A percentile compares a stretch with the other conserved stretches of the same genome.
phyloP scores from a whole-genome alignment of 345 rosid species.

The Brassica rapa region DNA sequence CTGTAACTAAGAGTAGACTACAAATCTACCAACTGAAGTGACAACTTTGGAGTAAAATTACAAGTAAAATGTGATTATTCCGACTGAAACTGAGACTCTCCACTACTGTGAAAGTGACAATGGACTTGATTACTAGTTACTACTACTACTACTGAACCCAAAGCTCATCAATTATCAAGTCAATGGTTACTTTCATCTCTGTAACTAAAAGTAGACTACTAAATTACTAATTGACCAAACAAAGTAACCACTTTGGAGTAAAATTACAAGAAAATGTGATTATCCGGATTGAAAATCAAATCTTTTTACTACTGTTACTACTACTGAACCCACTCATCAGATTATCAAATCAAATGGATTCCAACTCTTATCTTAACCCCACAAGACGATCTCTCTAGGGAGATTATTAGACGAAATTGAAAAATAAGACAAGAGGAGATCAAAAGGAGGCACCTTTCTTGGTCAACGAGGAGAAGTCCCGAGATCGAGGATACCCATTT shows the following conservation, averaged over 20 bases:
- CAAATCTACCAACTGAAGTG: not conserved
- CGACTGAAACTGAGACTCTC: not conserved
- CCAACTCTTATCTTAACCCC: not conserved
- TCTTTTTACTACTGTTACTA: not conserved
- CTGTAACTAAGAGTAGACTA: not conserved
- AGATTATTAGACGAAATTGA: not conserved
- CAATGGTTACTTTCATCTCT: not conserved
- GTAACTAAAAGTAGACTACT: not conserved
- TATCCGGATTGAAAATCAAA: not conserved
- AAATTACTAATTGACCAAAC: not conserved
- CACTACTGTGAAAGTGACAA: not conserved
- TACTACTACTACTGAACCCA: not conserved
- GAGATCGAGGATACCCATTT: constrained; percentile 39
- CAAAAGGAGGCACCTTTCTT: constrained; percentile 45
- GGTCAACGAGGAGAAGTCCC: constrained; percentile 37
- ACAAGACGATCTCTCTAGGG: constrained; percentile 8
- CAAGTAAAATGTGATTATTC: constrained; percentile 11
- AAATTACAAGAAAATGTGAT: constrained; percentile 12
- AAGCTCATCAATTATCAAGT: not conserved
- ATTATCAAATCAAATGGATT: not conserved
- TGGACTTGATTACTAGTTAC: not conserved
- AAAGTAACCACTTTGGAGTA: constrained; percentile 13
- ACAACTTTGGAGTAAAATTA: not conserved
- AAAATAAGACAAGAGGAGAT: not conserved
- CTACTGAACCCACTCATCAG: constrained; percentile 10